A percentile compares a stretch with the other conserved stretches of the same genome.
Evolutionary conservation across 169 alveolate genomes (phyloP).

Genomic region (Eimeria tenella): DNA sequence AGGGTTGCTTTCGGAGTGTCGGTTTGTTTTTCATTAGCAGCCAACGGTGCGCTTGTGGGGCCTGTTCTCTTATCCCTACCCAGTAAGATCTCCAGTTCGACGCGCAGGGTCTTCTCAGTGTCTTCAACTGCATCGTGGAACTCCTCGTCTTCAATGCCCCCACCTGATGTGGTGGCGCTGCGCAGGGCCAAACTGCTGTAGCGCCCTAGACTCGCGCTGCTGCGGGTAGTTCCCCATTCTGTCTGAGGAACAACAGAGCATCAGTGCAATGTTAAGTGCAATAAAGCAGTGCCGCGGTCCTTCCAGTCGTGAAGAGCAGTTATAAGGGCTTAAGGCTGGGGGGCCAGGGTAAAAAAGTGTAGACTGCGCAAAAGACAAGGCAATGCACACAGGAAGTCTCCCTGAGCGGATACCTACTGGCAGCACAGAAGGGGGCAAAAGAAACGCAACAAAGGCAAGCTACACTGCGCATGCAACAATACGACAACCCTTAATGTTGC

Average conservation of each 20-base stretch:
- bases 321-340: too few species aligned
- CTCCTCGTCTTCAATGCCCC: constrained; percentile 79
- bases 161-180: constrained; percentile 35
- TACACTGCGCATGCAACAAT: background rate
- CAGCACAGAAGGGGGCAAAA: background rate
- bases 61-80: constrained; percentile 42
- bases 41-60: background rate
- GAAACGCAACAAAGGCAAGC: background rate
- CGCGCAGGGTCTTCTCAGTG: constrained; percentile 80
- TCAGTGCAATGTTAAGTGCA: background rate
- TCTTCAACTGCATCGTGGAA: constrained; percentile 85
- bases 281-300: too few species aligned
- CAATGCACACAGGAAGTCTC: too few species aligned
- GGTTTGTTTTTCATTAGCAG: background rate
- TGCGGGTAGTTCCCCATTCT: constrained; percentile 30
- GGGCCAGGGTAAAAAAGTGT: too few species aligned
- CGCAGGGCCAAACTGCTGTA: constrained; percentile 23
- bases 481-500: too few species aligned
- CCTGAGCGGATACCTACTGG: too few species aligned
- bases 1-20: constrained; percentile 60
- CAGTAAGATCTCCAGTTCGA: constrained; percentile 65
- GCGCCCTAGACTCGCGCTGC: constrained; percentile 67
- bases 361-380: too few species aligned
- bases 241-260: constrained; percentile 10
- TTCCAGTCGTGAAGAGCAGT: too few species aligned